Base-by-base conservation (phyloP, 2,329 filamentous ascomycete species). In the Piedraia hortae region DNA sequence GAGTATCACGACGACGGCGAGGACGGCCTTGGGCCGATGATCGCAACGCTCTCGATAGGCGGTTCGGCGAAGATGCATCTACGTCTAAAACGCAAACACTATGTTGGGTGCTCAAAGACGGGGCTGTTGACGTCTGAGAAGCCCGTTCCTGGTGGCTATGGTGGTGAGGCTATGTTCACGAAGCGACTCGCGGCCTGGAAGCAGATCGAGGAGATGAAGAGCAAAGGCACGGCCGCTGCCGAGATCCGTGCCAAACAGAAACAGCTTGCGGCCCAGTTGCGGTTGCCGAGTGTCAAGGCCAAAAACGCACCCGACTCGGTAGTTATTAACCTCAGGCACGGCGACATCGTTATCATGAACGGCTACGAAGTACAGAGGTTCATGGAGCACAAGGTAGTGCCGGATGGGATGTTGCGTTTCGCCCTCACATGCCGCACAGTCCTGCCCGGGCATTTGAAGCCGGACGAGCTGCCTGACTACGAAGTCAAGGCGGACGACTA, bases 1-100 rank as follows among this genome's bases (percentile, higher is more conserved):
- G 51, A 62, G 47, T 66, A 56, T 31, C 65, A 72, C 26, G 64
- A 71, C 26, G 67, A 72, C 30, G 66, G 66, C 4, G 66, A 72
- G 34, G 44, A 42, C 6, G 59, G 61, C 3, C 45, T 71, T 0
- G 64, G 64, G 0, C 59, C 62, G 0, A 62, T 57, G 0, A 61
- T 71, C 4, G 60, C 62, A 0, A 65, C 63, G 0, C 42, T 65
- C 4, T 64, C 60, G 2, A 46, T 70, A 0, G 65, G 65, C 2
- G 54, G 51, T 0, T 51, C 56, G 0, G 57, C 62, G 0, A 44
- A 43, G 0, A 71, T 71, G 64, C 39, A 41, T 3, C 53, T 68
- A 31, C 48, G 58, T 1, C 50, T 58, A 23, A 70, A 70, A 40
- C 31, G 33, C 1, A 53, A 51, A 21, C 54, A 59, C 31, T 45